phyloP scores from a whole-genome alignment of 305 asterid species.

The Nicotiana rustica region DNA sequence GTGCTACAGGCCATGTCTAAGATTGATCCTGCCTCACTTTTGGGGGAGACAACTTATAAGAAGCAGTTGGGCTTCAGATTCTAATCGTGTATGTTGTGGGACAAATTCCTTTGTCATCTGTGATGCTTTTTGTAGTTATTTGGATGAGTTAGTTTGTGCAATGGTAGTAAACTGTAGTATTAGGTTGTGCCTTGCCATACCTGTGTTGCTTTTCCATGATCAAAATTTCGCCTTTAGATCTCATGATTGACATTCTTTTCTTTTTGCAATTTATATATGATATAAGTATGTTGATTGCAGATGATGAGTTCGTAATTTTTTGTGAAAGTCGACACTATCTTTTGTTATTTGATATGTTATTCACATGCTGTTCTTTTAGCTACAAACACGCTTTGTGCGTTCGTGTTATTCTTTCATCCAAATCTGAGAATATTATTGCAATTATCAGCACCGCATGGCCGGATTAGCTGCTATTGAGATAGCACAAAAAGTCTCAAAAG shows the following conservation, averaged over 20 bases:
- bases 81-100: constrained; percentile 25
- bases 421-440: constrained; percentile 33
- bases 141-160: constrained; percentile 14
- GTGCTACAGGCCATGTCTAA: constrained; percentile 1
- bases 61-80: constrained; percentile 1
- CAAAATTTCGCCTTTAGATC: background rate
- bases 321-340: constrained; percentile 8
- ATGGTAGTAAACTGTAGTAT: background rate
- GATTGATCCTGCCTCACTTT: background rate
- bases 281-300: constrained; percentile 29
- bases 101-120: constrained; percentile 3
- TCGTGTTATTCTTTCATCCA: constrained; percentile 42
- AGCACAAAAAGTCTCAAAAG: constrained; percentile 90
- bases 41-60: constrained; percentile 4
- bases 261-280: constrained; percentile 20
- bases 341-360: constrained; percentile 2
- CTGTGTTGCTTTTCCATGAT: constrained; percentile 22
- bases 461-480: constrained; percentile 98
- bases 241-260: background rate
- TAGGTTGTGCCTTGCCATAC: background rate
- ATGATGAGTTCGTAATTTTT: constrained; percentile 35
- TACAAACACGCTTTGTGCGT: constrained; percentile 34
- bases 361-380: constrained; percentile 32
- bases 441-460: constrained; percentile 94
- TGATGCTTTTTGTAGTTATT: constrained; percentile 14